A percentile compares a stretch with the other conserved stretches of the same genome.
These are phyloP conservation scores for Vinca major DNA, from an alignment of 305 asterid genomes.

Conservation along the genomic window DNA sequence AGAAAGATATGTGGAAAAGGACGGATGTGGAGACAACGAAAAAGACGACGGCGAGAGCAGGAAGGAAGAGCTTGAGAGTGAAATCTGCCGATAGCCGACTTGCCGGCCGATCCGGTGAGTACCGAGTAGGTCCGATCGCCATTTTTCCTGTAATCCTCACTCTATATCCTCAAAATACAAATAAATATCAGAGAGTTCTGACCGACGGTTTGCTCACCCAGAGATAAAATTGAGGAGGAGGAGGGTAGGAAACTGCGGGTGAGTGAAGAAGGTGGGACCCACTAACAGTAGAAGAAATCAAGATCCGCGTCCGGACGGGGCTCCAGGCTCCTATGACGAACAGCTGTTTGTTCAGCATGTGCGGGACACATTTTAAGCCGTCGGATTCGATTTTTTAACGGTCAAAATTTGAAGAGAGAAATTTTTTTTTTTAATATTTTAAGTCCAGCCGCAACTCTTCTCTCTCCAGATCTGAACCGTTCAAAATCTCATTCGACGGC, in stretches of 20 bases:
- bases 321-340: too few species aligned
- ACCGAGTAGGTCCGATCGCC: slow-evolving; percentile 21
- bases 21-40: slow-evolving; percentile 32
- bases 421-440: too few species aligned
- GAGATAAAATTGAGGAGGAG: neutral
- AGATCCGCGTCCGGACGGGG: too few species aligned
- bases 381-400: too few species aligned
- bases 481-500: too few species aligned
- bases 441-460: too few species aligned
- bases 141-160: neutral
- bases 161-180: neutral
- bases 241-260: too few species aligned
- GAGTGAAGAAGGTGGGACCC: neutral
- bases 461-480: too few species aligned
- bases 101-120: slow-evolving; percentile 17
- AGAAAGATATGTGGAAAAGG: slow-evolving; percentile 31
- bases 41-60: slow-evolving; percentile 28
- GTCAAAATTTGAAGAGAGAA: too few species aligned
- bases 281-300: too few species aligned
- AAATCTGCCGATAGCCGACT: slow-evolving; percentile 4
- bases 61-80: slow-evolving; percentile 18
- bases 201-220: neutral
- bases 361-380: too few species aligned
- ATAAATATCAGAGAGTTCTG: neutral
- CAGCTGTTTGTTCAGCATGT: too few species aligned